Conservation (phyloP, 2,329 filamentous ascomycete species). For the Metarhizium rileyi region DNA sequence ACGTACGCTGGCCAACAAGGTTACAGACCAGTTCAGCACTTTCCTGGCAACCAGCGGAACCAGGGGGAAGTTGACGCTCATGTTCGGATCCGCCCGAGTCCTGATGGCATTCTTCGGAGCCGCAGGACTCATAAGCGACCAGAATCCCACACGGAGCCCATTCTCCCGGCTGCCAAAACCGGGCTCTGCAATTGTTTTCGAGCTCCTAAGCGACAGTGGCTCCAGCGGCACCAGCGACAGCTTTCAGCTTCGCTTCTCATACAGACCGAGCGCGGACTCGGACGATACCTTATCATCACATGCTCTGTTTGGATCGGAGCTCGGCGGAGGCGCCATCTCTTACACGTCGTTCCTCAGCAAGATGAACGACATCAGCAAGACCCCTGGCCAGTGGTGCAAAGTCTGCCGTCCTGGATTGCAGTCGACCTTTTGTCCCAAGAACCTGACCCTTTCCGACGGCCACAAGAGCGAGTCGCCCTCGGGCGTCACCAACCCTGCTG, state of each 20-base stretch:
- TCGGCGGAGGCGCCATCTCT: slow-evolving; percentile 22
- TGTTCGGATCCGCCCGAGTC: slow-evolving; percentile 45
- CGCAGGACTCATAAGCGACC: slow-evolving; percentile 32
- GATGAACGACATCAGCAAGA: slow-evolving; percentile 27
- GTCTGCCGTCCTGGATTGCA: slow-evolving; percentile 24
- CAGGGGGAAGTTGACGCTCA: slow-evolving; percentile 38
- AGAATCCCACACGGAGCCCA: slow-evolving; percentile 38
- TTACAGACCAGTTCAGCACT: slow-evolving; percentile 31
- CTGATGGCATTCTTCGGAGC: slow-evolving; percentile 46
- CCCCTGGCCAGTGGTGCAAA: slow-evolving; percentile 32
- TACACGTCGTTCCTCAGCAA: slow-evolving; percentile 28
- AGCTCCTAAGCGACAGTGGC: slow-evolving; percentile 36
- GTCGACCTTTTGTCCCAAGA: slow-evolving; percentile 30
- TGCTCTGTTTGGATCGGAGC: slow-evolving; percentile 30
- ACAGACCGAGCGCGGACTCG: slow-evolving; percentile 36
- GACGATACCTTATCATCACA: slow-evolving; percentile 25
- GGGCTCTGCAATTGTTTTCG: slow-evolving; percentile 67
- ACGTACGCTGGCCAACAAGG: slow-evolving; percentile 37
- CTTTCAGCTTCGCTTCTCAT: slow-evolving; percentile 46
- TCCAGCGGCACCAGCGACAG: slow-evolving; percentile 19
- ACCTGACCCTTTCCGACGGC: neutral
- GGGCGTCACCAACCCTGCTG: slow-evolving; percentile 22
- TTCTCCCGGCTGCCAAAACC: slow-evolving; percentile 47
- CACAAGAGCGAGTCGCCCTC: neutral
- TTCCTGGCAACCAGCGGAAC: slow-evolving; percentile 29